These are phyloP conservation scores for Salix brachista DNA, from an alignment of 345 rosid species.

Conservation along the genomic window DNA sequence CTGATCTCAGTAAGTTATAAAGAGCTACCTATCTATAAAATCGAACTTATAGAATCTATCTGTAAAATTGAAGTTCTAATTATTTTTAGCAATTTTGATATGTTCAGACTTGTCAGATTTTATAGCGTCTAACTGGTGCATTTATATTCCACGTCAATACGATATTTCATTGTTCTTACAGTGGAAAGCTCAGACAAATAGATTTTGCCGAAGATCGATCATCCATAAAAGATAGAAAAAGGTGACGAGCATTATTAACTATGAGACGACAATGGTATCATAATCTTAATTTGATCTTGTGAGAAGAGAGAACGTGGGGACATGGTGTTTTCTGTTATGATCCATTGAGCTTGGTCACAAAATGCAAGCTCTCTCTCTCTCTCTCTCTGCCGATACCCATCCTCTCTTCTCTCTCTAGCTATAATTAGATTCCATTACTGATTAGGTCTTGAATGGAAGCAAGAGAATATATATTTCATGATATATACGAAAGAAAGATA, in stretches of 20 bases:
- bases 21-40: too few relatives aligned
- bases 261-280: background rate
- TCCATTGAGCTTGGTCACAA: background rate
- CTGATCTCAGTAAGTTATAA: too few relatives aligned
- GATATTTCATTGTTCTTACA: too few relatives aligned
- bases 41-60: background rate
- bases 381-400: background rate
- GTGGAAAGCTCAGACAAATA: background rate
- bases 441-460: background rate
- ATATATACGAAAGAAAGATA: too few relatives aligned
- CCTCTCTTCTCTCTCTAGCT: background rate
- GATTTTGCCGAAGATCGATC: background rate
- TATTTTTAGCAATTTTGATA: background rate
- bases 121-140: too few relatives aligned
- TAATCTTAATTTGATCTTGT: too few relatives aligned
- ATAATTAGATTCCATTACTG: background rate
- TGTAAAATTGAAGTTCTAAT: background rate
- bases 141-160: too few relatives aligned
- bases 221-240: background rate
- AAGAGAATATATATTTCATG: too few relatives aligned
- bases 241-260: background rate
- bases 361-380: too few relatives aligned
- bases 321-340: background rate
- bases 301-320: background rate
- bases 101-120: too few relatives aligned